phyloP scores from a whole-genome alignment of 805 yeast species.

The Ogataea ganodermae region DNA sequence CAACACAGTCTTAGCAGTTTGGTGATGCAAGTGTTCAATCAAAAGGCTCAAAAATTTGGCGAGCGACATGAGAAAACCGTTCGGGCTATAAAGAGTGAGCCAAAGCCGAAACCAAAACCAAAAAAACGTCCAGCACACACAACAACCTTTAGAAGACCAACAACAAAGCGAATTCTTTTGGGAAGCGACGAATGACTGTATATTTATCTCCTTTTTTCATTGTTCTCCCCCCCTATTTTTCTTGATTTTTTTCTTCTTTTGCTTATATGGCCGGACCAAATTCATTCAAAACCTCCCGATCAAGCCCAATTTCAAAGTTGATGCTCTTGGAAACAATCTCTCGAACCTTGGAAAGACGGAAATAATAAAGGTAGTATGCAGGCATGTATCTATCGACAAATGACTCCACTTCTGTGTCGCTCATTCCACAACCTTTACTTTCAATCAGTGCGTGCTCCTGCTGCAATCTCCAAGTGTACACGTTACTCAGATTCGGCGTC shows the following conservation, averaged over 20 bases:
- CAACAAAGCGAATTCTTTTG: slow-evolving; percentile 10
- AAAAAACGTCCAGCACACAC: background rate
- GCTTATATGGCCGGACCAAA: slow-evolving; percentile 2
- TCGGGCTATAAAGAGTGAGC: background rate
- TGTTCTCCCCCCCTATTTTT: too few species aligned
- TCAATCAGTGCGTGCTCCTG: slow-evolving; percentile 66
- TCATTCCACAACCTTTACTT: slow-evolving; percentile 73
- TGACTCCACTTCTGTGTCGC: slow-evolving; percentile 60
- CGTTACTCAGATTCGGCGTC: slow-evolving; percentile 60
- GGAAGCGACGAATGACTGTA: slow-evolving; percentile 1
- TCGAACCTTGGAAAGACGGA: slow-evolving; percentile 16
- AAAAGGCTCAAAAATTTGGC: background rate
- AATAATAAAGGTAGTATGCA: slow-evolving; percentile 69
- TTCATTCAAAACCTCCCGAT: slow-evolving; percentile 15
- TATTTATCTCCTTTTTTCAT: too few species aligned
- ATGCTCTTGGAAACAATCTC: slow-evolving; percentile 8
- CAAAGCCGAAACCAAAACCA: background rate
- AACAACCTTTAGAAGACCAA: background rate
- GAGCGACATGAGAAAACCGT: background rate
- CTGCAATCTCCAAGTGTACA: slow-evolving; percentile 77
- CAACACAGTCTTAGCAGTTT: slow-evolving; percentile 3
- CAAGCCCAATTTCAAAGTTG: slow-evolving; percentile 21
- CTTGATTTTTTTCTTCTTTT: background rate
- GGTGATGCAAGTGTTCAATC: background rate
- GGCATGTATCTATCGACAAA: slow-evolving; percentile 91